Evolutionary conservation across 2,329 filamentous ascomycete genomes (phyloP).

Genomic region (Pseudofabraea citricarpa): DNA sequence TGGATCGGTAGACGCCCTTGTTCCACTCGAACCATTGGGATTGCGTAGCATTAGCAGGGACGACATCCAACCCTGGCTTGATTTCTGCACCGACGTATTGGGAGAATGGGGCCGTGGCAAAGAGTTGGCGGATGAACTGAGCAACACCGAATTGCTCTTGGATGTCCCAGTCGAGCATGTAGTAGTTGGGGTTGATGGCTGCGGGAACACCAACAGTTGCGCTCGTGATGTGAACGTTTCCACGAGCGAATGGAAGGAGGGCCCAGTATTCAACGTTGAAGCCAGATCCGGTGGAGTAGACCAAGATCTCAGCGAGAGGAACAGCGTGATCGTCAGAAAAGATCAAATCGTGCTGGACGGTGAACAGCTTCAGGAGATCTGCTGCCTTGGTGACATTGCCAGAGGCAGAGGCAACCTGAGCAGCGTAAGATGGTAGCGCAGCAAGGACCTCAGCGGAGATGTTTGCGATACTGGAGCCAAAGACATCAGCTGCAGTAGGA

Average conservation of each 20-base stretch:
- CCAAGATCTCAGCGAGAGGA: constrained; percentile 41
- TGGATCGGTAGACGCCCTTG: constrained; percentile 2
- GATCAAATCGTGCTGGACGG: constrained; percentile 42
- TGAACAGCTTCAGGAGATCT: constrained; percentile 36
- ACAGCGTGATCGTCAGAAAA: constrained; percentile 32
- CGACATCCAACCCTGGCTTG: constrained; percentile 18
- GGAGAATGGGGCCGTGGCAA: constrained; percentile 11
- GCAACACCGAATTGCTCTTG: constrained; percentile 29
- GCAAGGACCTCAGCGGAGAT: constrained; percentile 2
- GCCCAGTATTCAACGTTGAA: constrained; percentile 34
- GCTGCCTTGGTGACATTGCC: constrained; percentile 24
- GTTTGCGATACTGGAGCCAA: constrained; percentile 9
- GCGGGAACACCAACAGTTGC: constrained; percentile 17
- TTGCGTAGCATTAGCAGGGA: constrained; percentile 18
- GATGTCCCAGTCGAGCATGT: constrained; percentile 34
- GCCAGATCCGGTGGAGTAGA: constrained; percentile 23
- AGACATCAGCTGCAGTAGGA: constrained; percentile 14
- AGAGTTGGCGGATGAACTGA: constrained; percentile 19
- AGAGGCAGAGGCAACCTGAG: constrained; percentile 10
- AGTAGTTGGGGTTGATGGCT: constrained; percentile 36
- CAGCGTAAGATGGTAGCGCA: neutral
- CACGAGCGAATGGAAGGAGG: constrained; percentile 34
- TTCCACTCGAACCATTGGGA: constrained; percentile 6
- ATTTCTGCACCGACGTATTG: constrained; percentile 9
- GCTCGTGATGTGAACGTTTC: constrained; percentile 36